Percentiles rank a stretch among this genome's conserved stretches.
phyloP scores from a whole-genome alignment of 176 grass and related monocot genomes.

The Eremochloa ophiuroides region DNA sequence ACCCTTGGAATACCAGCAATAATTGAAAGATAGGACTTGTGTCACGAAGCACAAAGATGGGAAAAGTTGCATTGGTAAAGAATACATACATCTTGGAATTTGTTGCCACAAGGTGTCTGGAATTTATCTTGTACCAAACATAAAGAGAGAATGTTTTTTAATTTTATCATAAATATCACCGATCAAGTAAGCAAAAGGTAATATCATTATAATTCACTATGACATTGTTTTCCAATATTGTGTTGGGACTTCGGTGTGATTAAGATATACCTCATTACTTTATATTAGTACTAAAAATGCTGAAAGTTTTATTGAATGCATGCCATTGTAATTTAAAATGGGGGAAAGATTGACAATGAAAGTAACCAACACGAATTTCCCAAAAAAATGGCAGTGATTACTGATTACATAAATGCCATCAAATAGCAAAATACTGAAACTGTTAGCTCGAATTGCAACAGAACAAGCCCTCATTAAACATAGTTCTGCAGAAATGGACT shows the following conservation, averaged over 20 bases:
- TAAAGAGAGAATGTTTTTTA: not conserved
- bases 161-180: not conserved
- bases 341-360: not conserved
- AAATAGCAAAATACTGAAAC: not conserved
- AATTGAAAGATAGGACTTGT: not conserved
- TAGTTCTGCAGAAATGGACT: not conserved
- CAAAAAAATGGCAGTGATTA: not conserved
- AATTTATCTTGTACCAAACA: not conserved
- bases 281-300: not conserved
- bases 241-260: not conserved
- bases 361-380: not conserved
- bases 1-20: not conserved
- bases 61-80: not conserved
- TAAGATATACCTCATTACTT: not conserved
- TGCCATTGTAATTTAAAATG: not conserved
- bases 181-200: not conserved
- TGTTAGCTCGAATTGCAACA: not conserved
- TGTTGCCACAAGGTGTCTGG: not conserved
- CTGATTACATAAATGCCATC: not conserved
- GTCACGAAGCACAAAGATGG: not conserved
- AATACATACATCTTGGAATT: not conserved
- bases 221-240: not conserved
- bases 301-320: not conserved
- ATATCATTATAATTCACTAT: not conserved
- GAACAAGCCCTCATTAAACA: not conserved